Base-by-base conservation (phyloP, 495 filamentous ascomycete species). In the Bryoglossum gracile region DNA sequence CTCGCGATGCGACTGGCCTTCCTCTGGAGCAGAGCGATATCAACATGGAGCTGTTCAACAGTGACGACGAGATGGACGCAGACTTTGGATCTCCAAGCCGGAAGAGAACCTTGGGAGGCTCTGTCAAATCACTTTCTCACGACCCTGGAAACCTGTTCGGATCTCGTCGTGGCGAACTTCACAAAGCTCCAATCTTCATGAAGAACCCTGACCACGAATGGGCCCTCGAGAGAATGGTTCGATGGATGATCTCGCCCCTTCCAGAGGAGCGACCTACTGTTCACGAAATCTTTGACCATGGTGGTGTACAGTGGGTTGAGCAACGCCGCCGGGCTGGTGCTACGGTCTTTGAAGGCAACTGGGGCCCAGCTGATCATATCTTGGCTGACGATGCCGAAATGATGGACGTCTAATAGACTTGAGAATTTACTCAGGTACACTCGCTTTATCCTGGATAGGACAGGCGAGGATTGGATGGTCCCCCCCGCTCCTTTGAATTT, bases 311-410 rank as follows among this genome's bases (percentile, higher is more conserved):
- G 49, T 98, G 94, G 82, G 84, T 88, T 16, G 75, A 76, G 46
- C 61, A 62, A 38, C 81, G 89, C 50, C 81, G 87, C 26, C 80
- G 81, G 37, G 86, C 88, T 19, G 86, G 87, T 22, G 94, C 94
- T 18, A 94, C 86, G 8, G 81, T 96, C 42, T 97, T 82, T 53
- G 92, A 98, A 68, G 94, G 92, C 55, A 89, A 87, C 62, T 98
- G 88, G 87, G 92, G 92, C 1, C 92, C 90, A 32, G 79, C 79
- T 9, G 83, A 87, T 52, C 76, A 84, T 48, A 72, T 86, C 22
- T 68, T 87, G 51, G 72, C 70, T n/a, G 77, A 79, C 61, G 81
- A 84, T 65, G 73, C 78, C 38, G 82, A 85, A 62, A 86, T 86
- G 81, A 79, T 83, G 61, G 83, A 87, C 63, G 80, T 81, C 23